Evolutionary conservation across 23 red algal genomes (phyloP), one percentile per base, ranked within the genome.

Genomic region (Gracilaria vermiculophylla): DNA sequence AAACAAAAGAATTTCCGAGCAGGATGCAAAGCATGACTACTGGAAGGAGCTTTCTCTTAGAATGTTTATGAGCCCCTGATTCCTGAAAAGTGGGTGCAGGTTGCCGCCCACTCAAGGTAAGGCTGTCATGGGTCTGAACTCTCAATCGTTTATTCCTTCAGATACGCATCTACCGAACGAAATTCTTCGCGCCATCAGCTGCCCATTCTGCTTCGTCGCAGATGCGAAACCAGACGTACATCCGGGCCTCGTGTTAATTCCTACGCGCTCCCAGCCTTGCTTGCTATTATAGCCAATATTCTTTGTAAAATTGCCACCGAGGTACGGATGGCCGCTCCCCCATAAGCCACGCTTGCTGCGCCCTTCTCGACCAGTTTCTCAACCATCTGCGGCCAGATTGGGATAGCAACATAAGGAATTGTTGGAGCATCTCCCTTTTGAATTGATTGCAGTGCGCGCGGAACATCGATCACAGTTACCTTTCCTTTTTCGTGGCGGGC

Each of bases 231-330:
- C n/a, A n/a, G n/a, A n/a, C n/a, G n/a, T n/a, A n/a, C n/a, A n/a
- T n/a, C n/a, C n/a, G n/a, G n/a, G n/a, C n/a, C n/a, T n/a, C n/a
- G n/a, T n/a, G n/a, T n/a, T 15, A 73, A 28, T 27, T 73, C 64
- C 28, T 37, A 73, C 4, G 39, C 17, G 12, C 67, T 24, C 40
- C 67, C 67, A 29, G 67, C 33, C 28, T 47, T 73, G n/a, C 42
- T 73, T 16, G 67, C 67, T 73, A 73, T 73, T 45, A 73, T 19
- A 73, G 20, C 2, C 67, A 73, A 73, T 73, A 73, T 73, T 48
- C 24, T 42, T n/a, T 29, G 5, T 12, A 73, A 32, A 13, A 73
- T 48, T 47, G 32, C 42, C 16, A 73, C 67, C 14, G 67, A 48
- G 42, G 47, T 73, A 5, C 67, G 67, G 23, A 73, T 32, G 47